phyloP scores from a whole-genome alignment of 331 rosid species.

The Rhamnella rubrinervis region DNA sequence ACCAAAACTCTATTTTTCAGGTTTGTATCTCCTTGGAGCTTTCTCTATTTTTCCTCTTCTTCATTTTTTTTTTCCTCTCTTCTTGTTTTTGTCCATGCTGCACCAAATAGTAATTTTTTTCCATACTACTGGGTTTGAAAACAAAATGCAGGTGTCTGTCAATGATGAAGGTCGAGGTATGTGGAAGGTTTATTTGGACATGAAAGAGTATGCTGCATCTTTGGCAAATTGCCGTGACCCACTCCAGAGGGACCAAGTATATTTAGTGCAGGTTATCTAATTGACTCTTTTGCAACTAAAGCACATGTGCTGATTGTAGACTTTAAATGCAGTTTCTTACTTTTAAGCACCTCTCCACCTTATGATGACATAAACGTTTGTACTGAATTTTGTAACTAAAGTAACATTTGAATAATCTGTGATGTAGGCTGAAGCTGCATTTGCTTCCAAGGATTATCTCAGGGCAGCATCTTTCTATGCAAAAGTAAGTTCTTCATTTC shows the following conservation, averaged over 20 bases:
- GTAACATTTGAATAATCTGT: slow-evolving; percentile 28
- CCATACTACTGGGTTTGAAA: slow-evolving; percentile 31
- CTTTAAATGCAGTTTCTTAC: slow-evolving; percentile 7
- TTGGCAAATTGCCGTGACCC: slow-evolving; percentile 89
- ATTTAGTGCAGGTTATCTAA: slow-evolving; percentile 67
- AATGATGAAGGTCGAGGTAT: slow-evolving; percentile 94
- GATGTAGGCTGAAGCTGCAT: slow-evolving; percentile 96
- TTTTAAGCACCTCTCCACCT: not conserved
- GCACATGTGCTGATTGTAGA: slow-evolving; percentile 8
- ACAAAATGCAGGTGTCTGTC: slow-evolving; percentile 70
- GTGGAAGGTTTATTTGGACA: slow-evolving; percentile 98
- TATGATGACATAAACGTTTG: not conserved
- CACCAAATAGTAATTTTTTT: slow-evolving; percentile 22
- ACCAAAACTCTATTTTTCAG: slow-evolving; percentile 93
- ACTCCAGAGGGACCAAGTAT: slow-evolving; percentile 94
- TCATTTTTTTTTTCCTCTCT: slow-evolving; percentile 1
- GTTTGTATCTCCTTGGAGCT: slow-evolving; percentile 43
- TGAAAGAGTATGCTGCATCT: slow-evolving; percentile 91
- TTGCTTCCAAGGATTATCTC: slow-evolving; percentile 74
- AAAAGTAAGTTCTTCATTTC: slow-evolving; percentile 54
- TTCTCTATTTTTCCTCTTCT: not conserved
- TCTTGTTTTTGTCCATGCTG: slow-evolving; percentile 5
- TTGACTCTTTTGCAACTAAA: slow-evolving; percentile 13
- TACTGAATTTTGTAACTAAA: not conserved
- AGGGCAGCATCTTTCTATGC: slow-evolving; percentile 96